phyloP scores from a whole-genome alignment of 306 rosid genomes.

The Prunus mume region DNA sequence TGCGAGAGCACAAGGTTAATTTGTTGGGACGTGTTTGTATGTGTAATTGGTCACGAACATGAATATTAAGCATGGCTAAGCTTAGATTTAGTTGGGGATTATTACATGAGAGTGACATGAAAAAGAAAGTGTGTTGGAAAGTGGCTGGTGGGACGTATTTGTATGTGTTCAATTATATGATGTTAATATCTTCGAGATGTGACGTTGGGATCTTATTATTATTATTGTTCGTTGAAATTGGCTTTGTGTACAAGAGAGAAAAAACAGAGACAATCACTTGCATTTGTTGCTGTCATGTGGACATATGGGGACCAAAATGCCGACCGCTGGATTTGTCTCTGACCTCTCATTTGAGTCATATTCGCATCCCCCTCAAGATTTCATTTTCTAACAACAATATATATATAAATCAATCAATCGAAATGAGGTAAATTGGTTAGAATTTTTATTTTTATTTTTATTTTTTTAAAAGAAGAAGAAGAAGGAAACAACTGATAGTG shows the following conservation, averaged over 20 bases:
- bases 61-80: background rate
- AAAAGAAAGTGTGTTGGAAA: background rate
- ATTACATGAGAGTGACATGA: background rate
- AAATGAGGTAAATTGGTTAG: too few relatives aligned
- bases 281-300: conserved; percentile 10
- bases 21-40: too few relatives aligned
- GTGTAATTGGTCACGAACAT: too few relatives aligned
- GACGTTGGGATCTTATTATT: conserved; percentile 11
- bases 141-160: conserved; percentile 24
- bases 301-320: conserved; percentile 18
- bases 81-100: background rate
- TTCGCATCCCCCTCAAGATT: background rate
- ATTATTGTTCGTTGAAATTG: background rate
- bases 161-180: background rate
- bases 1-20: too few relatives aligned
- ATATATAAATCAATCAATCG: too few relatives aligned
- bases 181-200: conserved; percentile 1
- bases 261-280: background rate
- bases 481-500: fast-evolving
- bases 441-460: background rate
- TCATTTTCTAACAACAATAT: background rate
- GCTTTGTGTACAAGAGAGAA: background rate
- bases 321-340: background rate
- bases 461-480: too few relatives aligned
- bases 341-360: conserved; percentile 8